These are phyloP conservation scores for Protomyces pachydermus DNA, from an alignment of 1,139 yeast species.

Conservation along the genomic window DNA sequence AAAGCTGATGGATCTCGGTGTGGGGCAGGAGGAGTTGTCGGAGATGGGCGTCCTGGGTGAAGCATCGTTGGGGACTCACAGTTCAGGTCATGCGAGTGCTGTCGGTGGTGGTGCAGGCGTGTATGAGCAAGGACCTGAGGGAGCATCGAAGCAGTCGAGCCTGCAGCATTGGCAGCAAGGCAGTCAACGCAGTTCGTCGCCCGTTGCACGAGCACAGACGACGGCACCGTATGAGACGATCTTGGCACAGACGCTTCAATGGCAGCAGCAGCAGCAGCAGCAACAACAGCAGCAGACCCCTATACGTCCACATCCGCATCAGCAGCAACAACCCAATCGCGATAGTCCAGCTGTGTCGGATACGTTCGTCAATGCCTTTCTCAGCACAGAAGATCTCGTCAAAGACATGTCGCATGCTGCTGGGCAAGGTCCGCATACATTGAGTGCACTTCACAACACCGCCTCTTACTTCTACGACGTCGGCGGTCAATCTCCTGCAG, in stretches of 20 bases:
- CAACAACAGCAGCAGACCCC: no score
- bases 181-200: neutral
- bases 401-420: neutral
- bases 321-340: neutral
- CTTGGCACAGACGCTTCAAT: neutral
- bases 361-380: neutral
- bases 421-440: neutral
- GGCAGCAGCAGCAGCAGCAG: neutral
- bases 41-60: neutral
- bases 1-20: conserved; percentile 6
- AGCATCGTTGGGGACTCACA: no score
- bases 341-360: neutral
- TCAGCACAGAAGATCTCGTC: neutral
- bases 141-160: neutral
- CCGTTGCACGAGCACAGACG: neutral
- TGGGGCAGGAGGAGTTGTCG: neutral
- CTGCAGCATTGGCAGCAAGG: neutral
- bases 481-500: neutral
- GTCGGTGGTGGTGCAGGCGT: no score
- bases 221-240: neutral
- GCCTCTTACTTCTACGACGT: neutral
- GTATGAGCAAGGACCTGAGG: no score
- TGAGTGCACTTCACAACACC: neutral
- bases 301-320: no score
- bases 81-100: no score